These are phyloP conservation scores for Citrus australasica DNA, from an alignment of 345 rosid species.

Conservation along the genomic window DNA sequence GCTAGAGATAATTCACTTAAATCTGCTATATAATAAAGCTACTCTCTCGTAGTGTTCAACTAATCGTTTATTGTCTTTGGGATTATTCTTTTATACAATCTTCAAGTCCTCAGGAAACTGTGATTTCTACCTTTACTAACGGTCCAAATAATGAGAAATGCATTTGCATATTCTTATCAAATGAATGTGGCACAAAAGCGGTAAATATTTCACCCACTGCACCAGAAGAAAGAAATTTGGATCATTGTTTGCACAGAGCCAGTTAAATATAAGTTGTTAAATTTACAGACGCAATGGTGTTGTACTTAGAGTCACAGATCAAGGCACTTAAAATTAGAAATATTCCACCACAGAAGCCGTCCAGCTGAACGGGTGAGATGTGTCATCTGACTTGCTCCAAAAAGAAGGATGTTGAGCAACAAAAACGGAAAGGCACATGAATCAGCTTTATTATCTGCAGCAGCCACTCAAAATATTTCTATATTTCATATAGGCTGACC, in stretches of 20 bases:
- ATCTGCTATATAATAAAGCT: not conserved
- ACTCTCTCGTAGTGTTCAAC: not conserved
- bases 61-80: not conserved
- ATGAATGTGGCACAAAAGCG: not conserved
- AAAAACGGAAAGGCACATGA: not conserved
- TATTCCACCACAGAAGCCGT: not conserved
- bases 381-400: not conserved
- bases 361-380: not conserved
- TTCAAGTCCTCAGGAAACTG: not conserved
- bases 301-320: not conserved
- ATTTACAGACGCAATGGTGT: not conserved
- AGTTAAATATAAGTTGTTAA: not conserved
- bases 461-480: not conserved
- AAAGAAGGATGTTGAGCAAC: not conserved
- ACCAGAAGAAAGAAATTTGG: not conserved
- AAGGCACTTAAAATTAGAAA: not conserved
- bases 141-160: not conserved
- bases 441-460: not conserved
- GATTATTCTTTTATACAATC: not conserved
- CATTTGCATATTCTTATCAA: not conserved
- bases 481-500: conserved; percentile 26
- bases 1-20: not conserved
- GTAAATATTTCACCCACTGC: not conserved
- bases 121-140: not conserved
- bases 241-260: not conserved